These are phyloP conservation scores for Anthracocystis setariae DNA, from an alignment of 1,284 basidiomycete genomes.

Conservation along the genomic window DNA sequence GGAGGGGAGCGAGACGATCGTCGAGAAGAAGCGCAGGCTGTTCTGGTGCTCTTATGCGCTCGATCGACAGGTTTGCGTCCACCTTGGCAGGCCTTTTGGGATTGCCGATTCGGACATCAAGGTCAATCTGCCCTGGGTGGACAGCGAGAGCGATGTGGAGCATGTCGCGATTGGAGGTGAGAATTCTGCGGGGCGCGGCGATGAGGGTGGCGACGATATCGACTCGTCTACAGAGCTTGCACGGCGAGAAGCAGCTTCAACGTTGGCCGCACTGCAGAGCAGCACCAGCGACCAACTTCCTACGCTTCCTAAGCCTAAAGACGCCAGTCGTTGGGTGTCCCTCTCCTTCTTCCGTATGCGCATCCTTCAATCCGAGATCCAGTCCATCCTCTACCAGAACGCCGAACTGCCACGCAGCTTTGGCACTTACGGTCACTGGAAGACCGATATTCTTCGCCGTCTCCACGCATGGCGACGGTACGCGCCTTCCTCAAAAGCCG, in stretches of 20 bases:
- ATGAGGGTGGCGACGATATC: conserved; percentile 17
- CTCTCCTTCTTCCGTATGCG: conserved; percentile 52
- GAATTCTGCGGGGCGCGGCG: conserved; percentile 1
- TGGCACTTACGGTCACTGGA: conserved; percentile 41
- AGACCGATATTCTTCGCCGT: conserved; percentile 43
- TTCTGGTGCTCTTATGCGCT: conserved; percentile 53
- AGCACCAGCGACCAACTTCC: conserved; percentile 14
- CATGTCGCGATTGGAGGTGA: conserved; percentile 19
- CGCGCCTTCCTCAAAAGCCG: conserved; percentile 43
- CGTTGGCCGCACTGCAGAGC: conserved; percentile 36
- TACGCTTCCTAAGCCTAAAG: conserved; percentile 33
- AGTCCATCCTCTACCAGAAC: conserved; percentile 44
- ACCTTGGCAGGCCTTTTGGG: conserved; percentile 46
- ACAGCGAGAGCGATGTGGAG: conserved; percentile 34
- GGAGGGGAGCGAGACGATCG: conserved; percentile 31
- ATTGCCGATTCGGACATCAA: conserved; percentile 51
- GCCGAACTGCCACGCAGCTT: conserved; percentile 52
- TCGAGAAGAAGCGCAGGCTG: conserved; percentile 40
- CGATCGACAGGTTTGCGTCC: conserved; percentile 48
- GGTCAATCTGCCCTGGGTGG: conserved; percentile 41
- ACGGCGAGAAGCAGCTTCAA: conserved; percentile 44
- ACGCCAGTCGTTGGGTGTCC: conserved; percentile 49
- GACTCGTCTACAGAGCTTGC: conserved; percentile 42
- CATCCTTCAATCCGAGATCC: conserved; percentile 49
- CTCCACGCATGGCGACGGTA: conserved; percentile 43